These are phyloP conservation scores for Ramaria rubella DNA, from an alignment of 768 basidiomycete species.

Conservation along the genomic window DNA sequence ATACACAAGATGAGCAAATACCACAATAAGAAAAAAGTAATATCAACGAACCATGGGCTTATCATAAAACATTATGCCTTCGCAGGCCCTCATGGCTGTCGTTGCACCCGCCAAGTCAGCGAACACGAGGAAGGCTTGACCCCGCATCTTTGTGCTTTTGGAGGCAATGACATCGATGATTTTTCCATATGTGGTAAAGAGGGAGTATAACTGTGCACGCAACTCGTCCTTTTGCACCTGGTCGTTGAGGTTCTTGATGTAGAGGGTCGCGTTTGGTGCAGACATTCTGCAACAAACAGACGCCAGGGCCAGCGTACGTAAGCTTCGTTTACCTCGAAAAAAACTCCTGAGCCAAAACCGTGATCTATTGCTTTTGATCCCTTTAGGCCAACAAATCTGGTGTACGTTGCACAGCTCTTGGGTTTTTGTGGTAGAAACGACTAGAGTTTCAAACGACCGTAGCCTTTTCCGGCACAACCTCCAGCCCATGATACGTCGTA, in stretches of 20 bases:
- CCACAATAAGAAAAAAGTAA: slow-evolving; percentile 14
- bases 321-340: neutral
- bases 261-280: slow-evolving; percentile 79
- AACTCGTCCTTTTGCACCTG: slow-evolving; percentile 91
- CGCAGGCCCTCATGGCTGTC: slow-evolving; percentile 85
- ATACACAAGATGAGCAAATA: slow-evolving; percentile 13
- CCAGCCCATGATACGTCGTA: neutral
- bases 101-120: slow-evolving; percentile 86
- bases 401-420: neutral
- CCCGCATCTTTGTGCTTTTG: slow-evolving; percentile 79
- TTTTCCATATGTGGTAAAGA: slow-evolving; percentile 92
- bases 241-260: slow-evolving; percentile 90
- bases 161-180: slow-evolving; percentile 90
- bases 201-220: slow-evolving; percentile 68
- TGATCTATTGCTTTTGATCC: too few relatives aligned
- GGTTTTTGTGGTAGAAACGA: neutral
- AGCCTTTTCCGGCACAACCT: neutral
- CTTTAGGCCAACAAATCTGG: too few relatives aligned
- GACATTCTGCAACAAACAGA: slow-evolving; percentile 33
- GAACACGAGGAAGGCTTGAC: slow-evolving; percentile 96
- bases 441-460: neutral
- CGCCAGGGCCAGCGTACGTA: slow-evolving; percentile 15
- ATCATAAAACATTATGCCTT: slow-evolving; percentile 90
- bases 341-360: too few relatives aligned
- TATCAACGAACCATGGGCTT: slow-evolving; percentile 73